Evolutionary conservation across 2,329 filamentous ascomycete species (phyloP).

Genomic region (Sphaerostilbella broomeana): DNA sequence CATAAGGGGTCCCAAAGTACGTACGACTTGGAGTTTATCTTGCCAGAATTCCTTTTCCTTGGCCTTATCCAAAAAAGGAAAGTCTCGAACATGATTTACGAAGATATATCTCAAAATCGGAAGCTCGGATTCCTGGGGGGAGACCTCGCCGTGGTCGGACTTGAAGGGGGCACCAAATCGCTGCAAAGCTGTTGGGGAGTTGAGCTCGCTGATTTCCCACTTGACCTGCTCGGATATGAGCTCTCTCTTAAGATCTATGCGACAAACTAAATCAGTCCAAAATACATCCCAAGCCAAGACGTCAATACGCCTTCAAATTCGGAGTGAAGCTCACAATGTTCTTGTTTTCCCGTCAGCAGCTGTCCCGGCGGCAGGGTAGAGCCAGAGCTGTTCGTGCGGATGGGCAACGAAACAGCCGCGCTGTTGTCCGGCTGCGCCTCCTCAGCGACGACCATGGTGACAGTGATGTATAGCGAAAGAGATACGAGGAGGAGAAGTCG

Average conservation of each 20-base stretch:
- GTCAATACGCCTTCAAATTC: not conserved
- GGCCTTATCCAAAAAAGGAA: slow-evolving; percentile 94
- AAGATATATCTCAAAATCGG: slow-evolving; percentile 95
- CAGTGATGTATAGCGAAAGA: not conserved
- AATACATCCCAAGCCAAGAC: not conserved
- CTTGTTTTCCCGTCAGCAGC: slow-evolving; percentile 84
- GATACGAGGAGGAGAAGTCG: no score
- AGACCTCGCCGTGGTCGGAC: slow-evolving; percentile 86
- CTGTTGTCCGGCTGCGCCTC: slow-evolving; percentile 21
- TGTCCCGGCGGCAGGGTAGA: slow-evolving; percentile 37
- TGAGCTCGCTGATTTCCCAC: slow-evolving; percentile 86
- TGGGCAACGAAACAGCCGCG: slow-evolving; percentile 22
- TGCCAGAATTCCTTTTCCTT: slow-evolving; percentile 99
- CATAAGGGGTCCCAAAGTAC: no score
- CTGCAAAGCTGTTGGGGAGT: slow-evolving; percentile 87
- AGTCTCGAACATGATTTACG: slow-evolving; percentile 94
- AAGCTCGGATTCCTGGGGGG: slow-evolving; percentile 87
- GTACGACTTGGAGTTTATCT: slow-evolving; percentile 87
- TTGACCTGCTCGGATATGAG: slow-evolving; percentile 84
- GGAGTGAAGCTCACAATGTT: slow-evolving; percentile 66
- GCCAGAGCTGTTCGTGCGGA: slow-evolving; percentile 24
- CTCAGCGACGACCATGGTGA: slow-evolving; percentile 24
- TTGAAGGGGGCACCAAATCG: slow-evolving; percentile 94
- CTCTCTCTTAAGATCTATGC: slow-evolving; percentile 85
- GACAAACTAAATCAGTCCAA: not conserved